Evolutionary conservation across 164 flowering plant species (phyloP), one percentile per base, ranked within the genome.

Genomic region (Berberis vulgaris): DNA sequence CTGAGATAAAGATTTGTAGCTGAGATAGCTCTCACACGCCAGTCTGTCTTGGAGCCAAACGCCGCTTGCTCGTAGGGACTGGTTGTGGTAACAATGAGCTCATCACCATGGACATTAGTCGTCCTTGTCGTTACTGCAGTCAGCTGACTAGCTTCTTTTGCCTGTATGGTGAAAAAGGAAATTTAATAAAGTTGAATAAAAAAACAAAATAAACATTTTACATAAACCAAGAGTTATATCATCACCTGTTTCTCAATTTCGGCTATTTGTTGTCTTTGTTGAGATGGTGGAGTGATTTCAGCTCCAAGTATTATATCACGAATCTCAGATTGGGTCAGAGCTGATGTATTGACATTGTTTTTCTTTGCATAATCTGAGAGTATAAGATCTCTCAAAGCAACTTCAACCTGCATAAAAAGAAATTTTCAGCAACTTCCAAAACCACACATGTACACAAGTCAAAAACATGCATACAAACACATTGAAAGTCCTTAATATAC

Each of bases 11-110:
- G 94, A 69, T 95, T 95, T 12, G 97, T 88, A 1, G 99, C 99
- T 42, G 99, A 95, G 64, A 95, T 95, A 63, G 99, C 99, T 67
- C 99, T 80, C 46, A 95, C 99, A 78, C 99, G 99, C 99, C 99
- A 95, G 77, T 91, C 99, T 47, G 99, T 95, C 74, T 91, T 95
- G 2, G 96, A 91, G 3, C 84, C 92, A 79, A 81, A 89, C 57
- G 94, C 88, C 58, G 82, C 72, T 76, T 91, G 96, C 82, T 89
- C 98, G 59, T 91, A 95, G 0, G 98, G 98, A 78, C 98, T 95
- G 9, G 96, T 95, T 8, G 98, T 91, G 59, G 96, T 86, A 53
- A 95, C 99, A 73, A 91, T 91, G 43, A 95, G 85, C 69, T 86
- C 96, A 74, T 91, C 97, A 64, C 97, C 97, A 68, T 89, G 97